phyloP scores from a whole-genome alignment of 2,329 filamentous ascomycete genomes.

The Alternaria burnsii region DNA sequence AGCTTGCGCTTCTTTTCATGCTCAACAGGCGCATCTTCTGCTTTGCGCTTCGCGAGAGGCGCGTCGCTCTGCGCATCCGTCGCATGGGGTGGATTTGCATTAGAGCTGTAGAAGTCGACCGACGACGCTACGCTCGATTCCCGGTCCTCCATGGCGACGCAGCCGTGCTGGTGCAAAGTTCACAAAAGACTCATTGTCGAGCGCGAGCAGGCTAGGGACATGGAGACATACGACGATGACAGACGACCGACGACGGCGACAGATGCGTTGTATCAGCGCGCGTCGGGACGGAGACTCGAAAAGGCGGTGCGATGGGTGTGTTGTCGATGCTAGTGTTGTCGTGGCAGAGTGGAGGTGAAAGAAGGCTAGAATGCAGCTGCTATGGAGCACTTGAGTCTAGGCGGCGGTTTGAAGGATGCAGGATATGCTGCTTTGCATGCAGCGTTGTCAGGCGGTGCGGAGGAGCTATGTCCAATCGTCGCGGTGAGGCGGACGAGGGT shows the following conservation, averaged over 20 bases:
- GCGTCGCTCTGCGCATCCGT: constrained; percentile 20
- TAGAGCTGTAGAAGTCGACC: constrained; percentile 48
- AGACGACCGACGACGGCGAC: not conserved
- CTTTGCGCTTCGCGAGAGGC: constrained; percentile 47
- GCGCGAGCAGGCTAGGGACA: constrained; percentile 41
- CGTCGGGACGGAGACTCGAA: constrained; percentile 9
- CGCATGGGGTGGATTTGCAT: constrained; percentile 27
- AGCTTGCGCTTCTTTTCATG: constrained; percentile 47
- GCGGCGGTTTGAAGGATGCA: constrained; percentile 7
- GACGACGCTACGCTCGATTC: constrained; percentile 47
- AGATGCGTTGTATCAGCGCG: constrained; percentile 13
- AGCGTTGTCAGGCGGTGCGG: constrained; percentile 10
- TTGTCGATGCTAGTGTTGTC: constrained; percentile 19
- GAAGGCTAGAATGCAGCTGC: constrained; percentile 13
- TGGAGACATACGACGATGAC: constrained; percentile 19
- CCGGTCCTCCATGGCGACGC: constrained; percentile 43
- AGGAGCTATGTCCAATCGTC: constrained; percentile 14
- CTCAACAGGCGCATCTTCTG: constrained; percentile 32
- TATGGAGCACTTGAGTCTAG: constrained; percentile 5
- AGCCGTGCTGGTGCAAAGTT: constrained; percentile 35
- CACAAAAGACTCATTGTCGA: constrained; percentile 42
- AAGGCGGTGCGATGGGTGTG: constrained; percentile 17
- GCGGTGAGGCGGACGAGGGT: constrained; percentile 20
- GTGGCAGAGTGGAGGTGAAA: constrained; percentile 17
- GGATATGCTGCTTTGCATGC: constrained; percentile 6